Evolutionary conservation across 306 rosid species (phyloP), one percentile per base, ranked within the genome.

Genomic region (Lathyrus aphaca): DNA sequence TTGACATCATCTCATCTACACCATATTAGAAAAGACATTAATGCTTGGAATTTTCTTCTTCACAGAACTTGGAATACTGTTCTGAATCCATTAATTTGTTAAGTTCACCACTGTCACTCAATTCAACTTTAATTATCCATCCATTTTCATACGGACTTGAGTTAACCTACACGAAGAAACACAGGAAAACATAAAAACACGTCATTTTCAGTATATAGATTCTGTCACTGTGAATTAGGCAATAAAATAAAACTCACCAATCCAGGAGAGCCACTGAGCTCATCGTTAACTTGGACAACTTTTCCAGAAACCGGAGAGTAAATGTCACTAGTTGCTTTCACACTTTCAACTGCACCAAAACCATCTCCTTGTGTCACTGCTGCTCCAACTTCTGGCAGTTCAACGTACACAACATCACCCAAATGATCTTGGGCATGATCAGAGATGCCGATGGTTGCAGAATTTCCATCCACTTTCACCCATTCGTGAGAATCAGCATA

Each of bases 351-450:
- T 2, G 99, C 99, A 53, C 97, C 97, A 64, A 94, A 91, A 63
- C 88, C 60, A 23, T 50, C 74, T 9, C 96, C 99, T 59, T 94
- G 91, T 29, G 74, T 75, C 40, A 89, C 88, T 10, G 82, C 15
- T 1, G 44, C 50, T 38, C 99, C 97, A 27, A 88, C 84, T 53
- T 94, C 99, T 1, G 97, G 97, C 83, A 86, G 21, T 82, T 94
- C 97, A 65, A 94, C 92, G 35, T 87, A 94, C 16, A 94, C 97
- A 77, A 88, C 99, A 82, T 94, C 99, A 14, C 99, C 96, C 68
- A 94, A 84, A 79, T 94, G 99, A 80, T 91, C 95, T 81, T 94
- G 99, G 40, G 97, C 99, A 74, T 94, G 97, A 70, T 91, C 91
- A 15, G 96, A 88, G 77, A 94, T 86, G 68, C 99, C 99, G 45